Base-by-base conservation (phyloP, 2,329 filamentous ascomycete species). In the Microcyclospora pomicola region DNA sequence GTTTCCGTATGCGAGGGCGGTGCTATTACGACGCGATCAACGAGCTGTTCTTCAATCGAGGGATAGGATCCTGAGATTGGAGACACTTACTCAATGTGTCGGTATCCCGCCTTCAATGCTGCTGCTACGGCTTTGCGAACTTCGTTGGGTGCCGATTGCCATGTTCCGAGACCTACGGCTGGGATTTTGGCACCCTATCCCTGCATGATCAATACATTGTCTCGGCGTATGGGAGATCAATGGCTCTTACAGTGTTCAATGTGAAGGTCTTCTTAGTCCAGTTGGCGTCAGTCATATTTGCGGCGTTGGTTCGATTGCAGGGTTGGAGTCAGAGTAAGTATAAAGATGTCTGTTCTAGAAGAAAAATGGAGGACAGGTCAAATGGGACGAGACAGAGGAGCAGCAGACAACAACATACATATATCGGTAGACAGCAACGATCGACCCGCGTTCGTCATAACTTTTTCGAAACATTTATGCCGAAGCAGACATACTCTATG, bases 1-100 rank as follows among this genome's bases (percentile, higher is more conserved):
- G 61, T 88, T 91, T 58, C 75, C 77, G 59, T 91, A 91, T 36
- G 77, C 80, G 44, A 80, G 69, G 35, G 82, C 80, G 32, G 80
- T 83, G 62, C 30, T n/a, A 9, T n/a, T 31, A 5, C 5, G 30
- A 31, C 9, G n/a, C 9, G 59, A 51, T 77, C 77, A 19, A 55
- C 60, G 19, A 4, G 19, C 19, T 24, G 19, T 24, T 24, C 19
- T 7, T 5, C 5, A 24, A 24, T 24, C n/a, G n/a, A n/a, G n/a
- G 7, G 7, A 4, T 24, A 5, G 19, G 7, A 24, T 24, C 7
- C 19, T 24, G 11, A 65, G 63, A 4, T 73, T 72, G 2, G 68
- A 71, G 52, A 24, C 19, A 24, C 19, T 24, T 24, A 24, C 12
- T 78, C 74, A 46, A 77, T 68, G 60, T 77, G 73, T 39, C 69